Percentiles rank a stretch among this genome's conserved stretches.
Evolutionary conservation across 176 grass and related monocot species (phyloP).

Genomic region (Ensete glaucum): DNA sequence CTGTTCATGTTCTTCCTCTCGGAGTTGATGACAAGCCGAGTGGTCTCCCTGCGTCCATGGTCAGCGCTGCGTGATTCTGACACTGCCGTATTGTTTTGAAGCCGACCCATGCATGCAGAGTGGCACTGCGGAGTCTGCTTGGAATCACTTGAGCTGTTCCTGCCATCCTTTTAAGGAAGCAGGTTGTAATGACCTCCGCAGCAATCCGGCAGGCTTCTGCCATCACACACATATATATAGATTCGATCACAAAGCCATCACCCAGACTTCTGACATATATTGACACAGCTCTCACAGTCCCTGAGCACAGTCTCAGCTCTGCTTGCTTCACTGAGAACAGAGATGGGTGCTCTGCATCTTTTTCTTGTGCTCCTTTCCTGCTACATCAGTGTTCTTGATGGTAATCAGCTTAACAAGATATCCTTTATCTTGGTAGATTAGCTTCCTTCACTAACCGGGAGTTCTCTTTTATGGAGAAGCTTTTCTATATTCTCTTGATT

Average conservation of each 20-base stretch:
- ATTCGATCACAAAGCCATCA: not conserved
- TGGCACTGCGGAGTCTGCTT: no score
- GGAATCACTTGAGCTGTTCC: not conserved
- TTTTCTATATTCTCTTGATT: no score
- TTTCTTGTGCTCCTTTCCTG: conserved; percentile 16
- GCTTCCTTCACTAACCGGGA: no score
- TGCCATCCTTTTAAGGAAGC: conserved; percentile 2
- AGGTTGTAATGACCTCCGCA: not conserved
- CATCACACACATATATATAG: not conserved
- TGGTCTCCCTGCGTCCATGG: no score
- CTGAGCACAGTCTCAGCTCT: not conserved
- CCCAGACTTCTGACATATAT: not conserved
- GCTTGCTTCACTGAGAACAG: not conserved
- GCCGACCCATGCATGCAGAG: no score
- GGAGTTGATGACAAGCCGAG: no score
- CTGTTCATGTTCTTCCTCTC: no score
- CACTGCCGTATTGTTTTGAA: no score
- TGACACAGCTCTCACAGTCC: not conserved
- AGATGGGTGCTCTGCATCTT: not conserved
- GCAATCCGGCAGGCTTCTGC: not conserved
- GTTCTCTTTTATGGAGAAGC: no score
- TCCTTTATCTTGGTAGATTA: no score
- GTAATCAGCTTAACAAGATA: not conserved
- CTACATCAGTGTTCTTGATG: conserved; percentile 22
- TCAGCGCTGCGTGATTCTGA: no score